Evolutionary conservation across 768 basidiomycete genomes (phyloP), one percentile per base, ranked within the genome.

Genomic region (Gelatoporia subvermispora): DNA sequence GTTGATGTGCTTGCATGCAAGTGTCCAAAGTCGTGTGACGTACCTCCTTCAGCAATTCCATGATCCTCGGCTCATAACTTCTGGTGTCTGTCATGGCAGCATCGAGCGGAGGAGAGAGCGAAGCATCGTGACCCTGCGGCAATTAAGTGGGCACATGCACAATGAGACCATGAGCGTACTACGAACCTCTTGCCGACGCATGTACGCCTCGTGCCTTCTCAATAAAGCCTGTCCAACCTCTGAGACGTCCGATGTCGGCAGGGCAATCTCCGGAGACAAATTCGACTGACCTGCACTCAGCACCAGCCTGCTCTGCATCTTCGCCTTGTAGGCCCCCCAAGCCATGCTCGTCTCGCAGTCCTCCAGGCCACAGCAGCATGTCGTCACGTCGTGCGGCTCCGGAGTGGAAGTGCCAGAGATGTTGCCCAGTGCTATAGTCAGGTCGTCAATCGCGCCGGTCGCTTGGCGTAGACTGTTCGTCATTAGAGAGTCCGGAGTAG

Each of bases 221-320:
- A 96, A 66, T 41, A 96, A 68, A 3, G 93, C 93, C 65, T 93
- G 89, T 11, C 93, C 93, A 23, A 95, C 85, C 74, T 94, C 92
- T 92, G 55, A 22, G 4, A 35, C 21, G 34, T 35, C 17, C 42
- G 4, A 20, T 1, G 11, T 18, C 17, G 16, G 18, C 53, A 35
- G 34, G 42, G 39, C 31, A 20, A 39, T 21, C 43, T 31, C 18
- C 47, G 44, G n/a, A 51, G 40, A 28, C 9, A 23, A 16, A 35
- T 15, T 17, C 23, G 28, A 73, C 85, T 59, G 60, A 93, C 93
- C 91, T 60, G 90, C 93, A 63, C 91, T 91, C 47, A 95, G 73
- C 48, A 85, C 79, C 53, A 96, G 71, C 48, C 88, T 72, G 51
- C 76, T 82, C 68, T 93, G 89, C 21, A 95, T 67, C 63, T 78